phyloP scores from a whole-genome alignment of 2,329 filamentous ascomycete genomes.

The Knoxdaviesia proteae region DNA sequence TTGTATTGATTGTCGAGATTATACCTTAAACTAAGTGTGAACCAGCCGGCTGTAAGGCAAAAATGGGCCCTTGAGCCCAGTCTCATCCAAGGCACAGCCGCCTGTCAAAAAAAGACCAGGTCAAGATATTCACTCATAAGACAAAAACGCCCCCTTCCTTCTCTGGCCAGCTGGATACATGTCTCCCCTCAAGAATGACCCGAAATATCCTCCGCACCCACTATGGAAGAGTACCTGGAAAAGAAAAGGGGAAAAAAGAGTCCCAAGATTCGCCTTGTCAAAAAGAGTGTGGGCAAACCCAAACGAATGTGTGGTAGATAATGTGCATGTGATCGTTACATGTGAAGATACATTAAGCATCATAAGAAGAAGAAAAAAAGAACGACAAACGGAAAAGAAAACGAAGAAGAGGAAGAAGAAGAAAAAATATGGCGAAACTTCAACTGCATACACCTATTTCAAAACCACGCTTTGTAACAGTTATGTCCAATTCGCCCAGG shows the following conservation, averaged over 20 bases:
- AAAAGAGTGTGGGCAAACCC: too few relatives aligned
- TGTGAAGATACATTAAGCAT: too few relatives aligned
- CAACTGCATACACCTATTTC: background rate
- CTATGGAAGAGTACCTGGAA: background rate
- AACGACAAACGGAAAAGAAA: background rate
- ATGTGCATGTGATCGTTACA: too few relatives aligned
- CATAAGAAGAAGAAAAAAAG: constrained; percentile 1
- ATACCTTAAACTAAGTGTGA: too few relatives aligned
- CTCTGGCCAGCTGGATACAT: background rate
- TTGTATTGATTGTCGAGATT: too few relatives aligned
- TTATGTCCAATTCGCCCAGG: too few relatives aligned
- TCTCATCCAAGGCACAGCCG: background rate
- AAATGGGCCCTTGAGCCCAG: too few relatives aligned
- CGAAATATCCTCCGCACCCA: background rate
- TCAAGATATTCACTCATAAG: background rate
- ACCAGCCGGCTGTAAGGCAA: too few relatives aligned
- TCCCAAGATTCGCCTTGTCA: too few relatives aligned
- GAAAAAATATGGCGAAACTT: constrained; percentile 1
- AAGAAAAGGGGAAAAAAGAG: too few relatives aligned
- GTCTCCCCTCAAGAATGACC: background rate
- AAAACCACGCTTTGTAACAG: too few relatives aligned
- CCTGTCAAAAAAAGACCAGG: background rate
- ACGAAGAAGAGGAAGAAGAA: constrained; percentile 1
- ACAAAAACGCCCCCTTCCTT: background rate
- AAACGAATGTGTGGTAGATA: too few relatives aligned